Base-by-base conservation (phyloP, 1,139 yeast genomes). In the Pichia norvegensis region DNA sequence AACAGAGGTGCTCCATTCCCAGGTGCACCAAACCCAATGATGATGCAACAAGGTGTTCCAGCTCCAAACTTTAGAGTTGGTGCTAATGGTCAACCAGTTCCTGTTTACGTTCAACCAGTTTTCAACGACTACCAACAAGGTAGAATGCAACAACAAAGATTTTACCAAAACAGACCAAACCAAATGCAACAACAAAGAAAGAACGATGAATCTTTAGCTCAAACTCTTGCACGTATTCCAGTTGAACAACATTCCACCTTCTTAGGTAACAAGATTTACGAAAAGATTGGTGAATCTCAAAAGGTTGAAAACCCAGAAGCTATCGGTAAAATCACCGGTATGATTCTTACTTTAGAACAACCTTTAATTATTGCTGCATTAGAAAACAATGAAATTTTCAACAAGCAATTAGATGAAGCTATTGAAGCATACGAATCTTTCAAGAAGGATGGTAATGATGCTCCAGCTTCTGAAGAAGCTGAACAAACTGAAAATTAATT, bases 271-370 rank as follows among this genome's bases (percentile, higher is more conserved):
- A 95, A 88, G 67, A 78, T 94, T 66, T 94, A 90, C 78, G 94
- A 95, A 66, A 87, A 83, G 80, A 85, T 94, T 64, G 82, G 84
- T 58, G 81, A 90, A 59, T 85, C 92, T 65, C 95, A 95, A 65
- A 82, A 85, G 68, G 70, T 72, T 54, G 77, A 76, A 61, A 95
- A 86, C 65, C 86, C 86, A 53, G 96, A 87, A 70, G 90, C 95
- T 65, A 97, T 97, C 59, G 96, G 97, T 73, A 92, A 90, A 78
- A 88, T 92, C 67, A 92, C 99, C 59, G 98, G 97, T 74, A 92
- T 92, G 98, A 81, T 92, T 76, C 80, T 92, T 67, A 97, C 90
- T 67, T 82, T 92, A 80, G 95, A 88, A 65, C 86, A 85, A 71
- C 80, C 81, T 64, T 97, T 92, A 73, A 85, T 94, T 62, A 73